A percentile compares a stretch with the other conserved stretches of the same genome.
phyloP scores from a whole-genome alignment of 2,329 filamentous ascomycete species.

The Neofusicoccum cordaticola region DNA sequence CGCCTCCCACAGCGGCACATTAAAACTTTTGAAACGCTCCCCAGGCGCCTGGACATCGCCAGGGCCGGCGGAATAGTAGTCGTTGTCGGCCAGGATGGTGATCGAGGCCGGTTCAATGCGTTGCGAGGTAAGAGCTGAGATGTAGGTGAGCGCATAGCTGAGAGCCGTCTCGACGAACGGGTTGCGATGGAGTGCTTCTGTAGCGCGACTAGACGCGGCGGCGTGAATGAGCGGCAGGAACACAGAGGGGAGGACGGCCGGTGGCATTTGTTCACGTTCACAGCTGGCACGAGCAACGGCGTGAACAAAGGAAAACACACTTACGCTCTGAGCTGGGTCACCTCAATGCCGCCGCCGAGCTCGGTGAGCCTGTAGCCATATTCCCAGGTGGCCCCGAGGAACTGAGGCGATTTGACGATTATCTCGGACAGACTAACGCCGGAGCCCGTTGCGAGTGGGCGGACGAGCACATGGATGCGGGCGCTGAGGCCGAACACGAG shows the following conservation, averaged over 20 bases:
- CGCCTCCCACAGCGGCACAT: constrained; percentile 69
- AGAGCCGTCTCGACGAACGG: constrained; percentile 91
- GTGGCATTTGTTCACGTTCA: constrained; percentile 1
- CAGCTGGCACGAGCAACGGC: not conserved
- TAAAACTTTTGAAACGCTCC: constrained; percentile 71
- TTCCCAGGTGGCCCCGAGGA: constrained; percentile 80
- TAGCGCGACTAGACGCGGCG: constrained; percentile 17
- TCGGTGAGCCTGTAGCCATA: constrained; percentile 73
- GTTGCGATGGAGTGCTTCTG: constrained; percentile 58
- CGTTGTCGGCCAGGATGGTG: constrained; percentile 89
- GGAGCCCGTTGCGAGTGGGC: constrained; percentile 55
- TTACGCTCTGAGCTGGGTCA: constrained; percentile 77
- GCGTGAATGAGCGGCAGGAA: constrained; percentile 14
- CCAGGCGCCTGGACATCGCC: constrained; percentile 26
- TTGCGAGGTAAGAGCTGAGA: constrained; percentile 51
- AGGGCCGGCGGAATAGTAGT: constrained; percentile 76
- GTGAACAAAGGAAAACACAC: constrained; percentile 36
- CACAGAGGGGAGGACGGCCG: not conserved
- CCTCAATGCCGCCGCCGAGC: constrained; percentile 73
- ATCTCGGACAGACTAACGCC: constrained; percentile 67
- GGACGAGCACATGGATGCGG: constrained; percentile 60
- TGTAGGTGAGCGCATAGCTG: constrained; percentile 82
- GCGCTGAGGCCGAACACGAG: constrained; percentile 64
- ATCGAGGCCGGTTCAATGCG: constrained; percentile 66
- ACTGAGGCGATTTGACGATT: constrained; percentile 88